phyloP scores from a whole-genome alignment of 2,329 filamentous ascomycete species.

The Ophiostoma sp. region DNA sequence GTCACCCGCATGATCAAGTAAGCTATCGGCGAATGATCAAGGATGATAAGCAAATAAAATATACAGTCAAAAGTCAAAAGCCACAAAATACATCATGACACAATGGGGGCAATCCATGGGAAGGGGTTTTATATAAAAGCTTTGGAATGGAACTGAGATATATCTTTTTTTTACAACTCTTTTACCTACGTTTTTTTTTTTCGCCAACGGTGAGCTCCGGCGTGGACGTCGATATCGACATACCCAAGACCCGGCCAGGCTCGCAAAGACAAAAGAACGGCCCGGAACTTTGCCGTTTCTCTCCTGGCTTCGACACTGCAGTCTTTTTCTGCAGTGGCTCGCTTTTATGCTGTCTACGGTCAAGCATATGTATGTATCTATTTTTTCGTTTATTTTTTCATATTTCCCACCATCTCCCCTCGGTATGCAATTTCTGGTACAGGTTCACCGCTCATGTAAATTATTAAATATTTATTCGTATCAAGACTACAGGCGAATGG shows the following conservation, averaged over 20 bases:
- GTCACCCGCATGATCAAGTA: conserved; percentile 67
- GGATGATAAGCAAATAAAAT: not conserved
- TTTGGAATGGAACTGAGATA: not conserved
- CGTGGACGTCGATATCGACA: not conserved
- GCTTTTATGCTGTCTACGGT: not conserved
- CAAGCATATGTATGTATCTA: conserved; percentile 20
- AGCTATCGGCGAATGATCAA: not conserved
- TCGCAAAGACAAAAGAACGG: not conserved
- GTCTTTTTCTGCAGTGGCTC: not conserved
- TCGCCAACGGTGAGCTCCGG: not conserved
- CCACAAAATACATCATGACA: conserved; percentile 13
- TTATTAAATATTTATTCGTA: conserved; percentile 12
- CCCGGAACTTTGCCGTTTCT: not conserved
- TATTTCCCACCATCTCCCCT: conserved; percentile 27
- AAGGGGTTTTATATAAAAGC: conserved; percentile 14
- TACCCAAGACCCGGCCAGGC: not conserved
- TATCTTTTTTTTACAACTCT: not conserved
- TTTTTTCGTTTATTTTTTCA: conserved; percentile 23
- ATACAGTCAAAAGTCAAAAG: conserved; percentile 10
- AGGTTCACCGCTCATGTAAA: conserved; percentile 6
- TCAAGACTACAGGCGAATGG: not conserved
- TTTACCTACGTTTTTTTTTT: not conserved
- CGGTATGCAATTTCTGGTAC: conserved; percentile 23
- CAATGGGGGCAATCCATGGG: not conserved
- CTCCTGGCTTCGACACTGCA: not conserved